These are phyloP conservation scores for Fusarium algeriense DNA, from an alignment of 2,329 filamentous ascomycete species.

Conservation along the genomic window DNA sequence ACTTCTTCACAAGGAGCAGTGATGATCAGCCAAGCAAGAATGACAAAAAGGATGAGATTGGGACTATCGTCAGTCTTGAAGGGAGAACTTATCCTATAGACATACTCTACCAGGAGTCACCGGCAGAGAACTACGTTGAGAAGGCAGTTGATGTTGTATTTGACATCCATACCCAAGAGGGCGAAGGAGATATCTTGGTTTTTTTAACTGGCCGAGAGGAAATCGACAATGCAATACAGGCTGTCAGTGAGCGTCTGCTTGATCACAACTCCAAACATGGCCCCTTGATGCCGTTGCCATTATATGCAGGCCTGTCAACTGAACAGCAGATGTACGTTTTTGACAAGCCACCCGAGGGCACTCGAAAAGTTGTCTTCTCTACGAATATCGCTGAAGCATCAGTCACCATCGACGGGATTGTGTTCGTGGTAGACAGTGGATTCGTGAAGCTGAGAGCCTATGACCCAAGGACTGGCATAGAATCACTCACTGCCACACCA, in stretches of 20 bases:
- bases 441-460: slow-evolving; percentile 92
- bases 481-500: slow-evolving; percentile 83
- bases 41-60: slow-evolving; percentile 49
- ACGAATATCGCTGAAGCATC: slow-evolving; percentile 98
- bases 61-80: slow-evolving; percentile 82
- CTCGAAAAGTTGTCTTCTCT: slow-evolving; percentile 89
- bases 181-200: slow-evolving; percentile 86
- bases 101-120: slow-evolving; percentile 80
- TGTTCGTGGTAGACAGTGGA: slow-evolving; percentile 90
- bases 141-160: slow-evolving; percentile 85
- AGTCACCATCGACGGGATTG: slow-evolving; percentile 91
- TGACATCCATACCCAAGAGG: slow-evolving; percentile 85
- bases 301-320: slow-evolving; percentile 89
- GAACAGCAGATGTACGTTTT: slow-evolving; percentile 98
- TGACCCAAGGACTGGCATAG: slow-evolving; percentile 86
- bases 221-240: slow-evolving; percentile 85
- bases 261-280: slow-evolving; percentile 61
- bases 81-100: slow-evolving; percentile 92
- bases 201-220: slow-evolving; percentile 95
- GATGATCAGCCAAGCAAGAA: slow-evolving; percentile 51
- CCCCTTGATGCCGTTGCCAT: slow-evolving; percentile 67
- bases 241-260: slow-evolving; percentile 78
- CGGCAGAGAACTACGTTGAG: slow-evolving; percentile 89
- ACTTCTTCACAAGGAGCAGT: slow-evolving; percentile 73
- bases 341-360: slow-evolving; percentile 82